These are phyloP conservation scores for Amanita molliuscula DNA, from an alignment of 768 basidiomycete species.

Conservation along the genomic window DNA sequence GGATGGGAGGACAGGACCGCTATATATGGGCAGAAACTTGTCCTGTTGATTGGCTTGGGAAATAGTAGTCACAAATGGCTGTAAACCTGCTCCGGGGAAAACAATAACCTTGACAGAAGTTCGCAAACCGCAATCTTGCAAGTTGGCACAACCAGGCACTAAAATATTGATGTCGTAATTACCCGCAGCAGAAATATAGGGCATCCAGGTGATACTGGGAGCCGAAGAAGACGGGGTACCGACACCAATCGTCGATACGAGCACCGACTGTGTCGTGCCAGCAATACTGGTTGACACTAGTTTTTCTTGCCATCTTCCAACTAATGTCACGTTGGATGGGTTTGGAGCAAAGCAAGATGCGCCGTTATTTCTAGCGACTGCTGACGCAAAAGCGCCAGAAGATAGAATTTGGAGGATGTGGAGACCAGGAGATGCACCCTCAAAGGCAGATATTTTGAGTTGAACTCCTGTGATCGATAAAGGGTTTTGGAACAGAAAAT, in stretches of 20 bases:
- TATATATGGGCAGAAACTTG: slow-evolving; percentile 55
- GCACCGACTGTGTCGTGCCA: slow-evolving; percentile 69
- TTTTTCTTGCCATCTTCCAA: slow-evolving; percentile 61
- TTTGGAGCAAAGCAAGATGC: slow-evolving; percentile 71
- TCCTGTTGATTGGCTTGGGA: slow-evolving; percentile 67
- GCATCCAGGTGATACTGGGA: slow-evolving; percentile 85
- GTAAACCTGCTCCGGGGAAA: slow-evolving; percentile 60
- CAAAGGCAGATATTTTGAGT: slow-evolving; percentile 68
- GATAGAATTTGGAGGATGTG: slow-evolving; percentile 90
- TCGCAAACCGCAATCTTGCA: slow-evolving; percentile 71
- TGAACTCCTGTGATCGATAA: slow-evolving; percentile 82
- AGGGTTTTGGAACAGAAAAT: slow-evolving; percentile 70
- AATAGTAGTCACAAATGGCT: slow-evolving; percentile 59
- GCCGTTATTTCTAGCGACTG: slow-evolving; percentile 47
- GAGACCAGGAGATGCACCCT: slow-evolving; percentile 68
- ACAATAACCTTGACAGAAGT: slow-evolving; percentile 79
- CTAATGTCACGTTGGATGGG: slow-evolving; percentile 56
- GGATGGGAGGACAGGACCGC: slow-evolving; percentile 73
- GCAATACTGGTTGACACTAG: slow-evolving; percentile 63
- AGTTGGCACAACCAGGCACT: slow-evolving; percentile 76
- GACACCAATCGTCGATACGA: slow-evolving; percentile 56
- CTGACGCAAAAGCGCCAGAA: slow-evolving; percentile 83
- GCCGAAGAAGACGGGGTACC: slow-evolving; percentile 48
- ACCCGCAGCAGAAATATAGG: slow-evolving; percentile 86
- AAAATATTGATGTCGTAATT: slow-evolving; percentile 77